phyloP scores from a whole-genome alignment of 2,329 filamentous ascomycete genomes.

The Emmonsia crescens region DNA sequence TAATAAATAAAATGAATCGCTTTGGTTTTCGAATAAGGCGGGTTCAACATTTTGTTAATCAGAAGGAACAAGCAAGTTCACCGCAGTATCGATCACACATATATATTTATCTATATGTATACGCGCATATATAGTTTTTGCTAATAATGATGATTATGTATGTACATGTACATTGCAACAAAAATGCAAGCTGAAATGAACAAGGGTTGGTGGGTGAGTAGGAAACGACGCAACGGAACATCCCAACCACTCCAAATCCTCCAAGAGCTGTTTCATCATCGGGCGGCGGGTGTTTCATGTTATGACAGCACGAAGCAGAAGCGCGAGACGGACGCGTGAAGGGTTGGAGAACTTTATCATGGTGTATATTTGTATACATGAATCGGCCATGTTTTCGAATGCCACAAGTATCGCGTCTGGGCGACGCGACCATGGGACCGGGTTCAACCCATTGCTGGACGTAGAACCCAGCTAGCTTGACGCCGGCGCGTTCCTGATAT shows the following conservation, averaged over 20 bases:
- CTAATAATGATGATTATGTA: too few species aligned
- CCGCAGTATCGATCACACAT: too few species aligned
- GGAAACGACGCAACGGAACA: too few species aligned
- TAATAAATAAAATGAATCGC: not conserved
- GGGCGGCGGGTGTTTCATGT: not conserved
- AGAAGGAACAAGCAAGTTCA: too few species aligned
- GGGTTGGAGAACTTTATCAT: not conserved
- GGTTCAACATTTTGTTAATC: too few species aligned
- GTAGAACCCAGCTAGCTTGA: not conserved
- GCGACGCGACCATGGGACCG: not conserved
- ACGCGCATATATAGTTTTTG: not conserved
- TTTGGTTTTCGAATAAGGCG: too few species aligned
- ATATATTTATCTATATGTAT: not conserved
- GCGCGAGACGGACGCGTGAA: not conserved
- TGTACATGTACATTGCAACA: too few species aligned
- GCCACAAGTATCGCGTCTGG: not conserved
- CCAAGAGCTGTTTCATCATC: not conserved
- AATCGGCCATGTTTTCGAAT: not conserved
- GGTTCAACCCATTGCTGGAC: not conserved
- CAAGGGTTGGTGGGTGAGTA: too few species aligned
- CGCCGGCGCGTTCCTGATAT: not conserved
- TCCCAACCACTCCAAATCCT: not conserved
- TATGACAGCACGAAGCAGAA: not conserved
- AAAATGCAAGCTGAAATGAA: too few species aligned
- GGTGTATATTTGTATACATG: not conserved